These are phyloP conservation scores for Raphanus sativus DNA, from an alignment of 345 rosid species.

Conservation along the genomic window DNA sequence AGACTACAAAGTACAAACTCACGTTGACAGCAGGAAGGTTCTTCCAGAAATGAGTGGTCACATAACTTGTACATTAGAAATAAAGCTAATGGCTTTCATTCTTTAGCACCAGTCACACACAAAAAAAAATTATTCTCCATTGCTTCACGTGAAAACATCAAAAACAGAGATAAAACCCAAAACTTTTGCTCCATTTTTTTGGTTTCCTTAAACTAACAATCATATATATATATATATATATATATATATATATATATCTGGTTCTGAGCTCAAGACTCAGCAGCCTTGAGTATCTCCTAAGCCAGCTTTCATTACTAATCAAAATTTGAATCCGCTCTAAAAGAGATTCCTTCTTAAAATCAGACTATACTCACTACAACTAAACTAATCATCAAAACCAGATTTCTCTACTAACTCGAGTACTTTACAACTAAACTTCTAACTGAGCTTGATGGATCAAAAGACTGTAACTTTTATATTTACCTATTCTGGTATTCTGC, in stretches of 20 bases:
- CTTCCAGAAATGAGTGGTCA: slow-evolving; percentile 95
- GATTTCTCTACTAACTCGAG: not conserved
- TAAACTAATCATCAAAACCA: not conserved
- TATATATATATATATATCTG: too few relatives aligned
- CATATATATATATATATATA: too few relatives aligned
- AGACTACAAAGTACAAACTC: slow-evolving; percentile 34
- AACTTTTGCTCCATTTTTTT: not conserved
- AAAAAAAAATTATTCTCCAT: too few relatives aligned
- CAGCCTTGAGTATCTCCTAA: not conserved
- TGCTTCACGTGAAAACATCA: not conserved
- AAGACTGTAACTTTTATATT: not conserved
- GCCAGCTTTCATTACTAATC: not conserved
- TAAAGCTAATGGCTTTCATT: not conserved
- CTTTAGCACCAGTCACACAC: not conserved
- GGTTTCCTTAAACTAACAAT: not conserved
- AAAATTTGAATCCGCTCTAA: not conserved
- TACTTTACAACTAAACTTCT: not conserved
- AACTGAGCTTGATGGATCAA: not conserved
- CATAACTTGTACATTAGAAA: slow-evolving; percentile 55
- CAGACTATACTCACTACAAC: not conserved
- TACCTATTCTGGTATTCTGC: slow-evolving; percentile 53
- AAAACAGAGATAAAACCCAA: not conserved
- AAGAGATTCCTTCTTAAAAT: not conserved
- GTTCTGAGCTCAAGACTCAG: too few relatives aligned
- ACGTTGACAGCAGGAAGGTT: slow-evolving; percentile 70